Conservation (phyloP, 805 yeast genomes). For the Candida boleticola region DNA sequence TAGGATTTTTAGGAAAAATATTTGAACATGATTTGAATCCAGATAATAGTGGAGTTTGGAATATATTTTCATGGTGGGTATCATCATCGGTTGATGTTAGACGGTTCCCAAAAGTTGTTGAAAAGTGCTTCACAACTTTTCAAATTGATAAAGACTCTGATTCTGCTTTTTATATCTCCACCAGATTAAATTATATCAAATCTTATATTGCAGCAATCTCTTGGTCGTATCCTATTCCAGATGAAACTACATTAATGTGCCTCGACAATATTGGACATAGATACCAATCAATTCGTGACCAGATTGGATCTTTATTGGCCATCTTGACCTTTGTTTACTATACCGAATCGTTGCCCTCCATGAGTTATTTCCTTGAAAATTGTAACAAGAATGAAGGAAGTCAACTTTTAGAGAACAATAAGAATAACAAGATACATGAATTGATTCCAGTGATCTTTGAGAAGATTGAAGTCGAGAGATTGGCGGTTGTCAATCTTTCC, state of each 20-base stretch:
- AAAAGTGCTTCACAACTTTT: slow-evolving; percentile 42
- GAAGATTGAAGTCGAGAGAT: slow-evolving; percentile 42
- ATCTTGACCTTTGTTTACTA: slow-evolving; percentile 42
- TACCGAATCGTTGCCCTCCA: slow-evolving; percentile 39
- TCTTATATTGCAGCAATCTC: slow-evolving; percentile 48
- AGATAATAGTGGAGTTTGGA: slow-evolving; percentile 74
- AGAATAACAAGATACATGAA: slow-evolving; percentile 23
- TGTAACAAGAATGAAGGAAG: slow-evolving; percentile 29
- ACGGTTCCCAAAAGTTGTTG: slow-evolving; percentile 54
- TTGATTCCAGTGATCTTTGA: slow-evolving; percentile 44
- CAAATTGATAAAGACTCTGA: slow-evolving; percentile 49
- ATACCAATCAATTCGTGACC: slow-evolving; percentile 68
- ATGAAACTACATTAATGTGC: slow-evolving; percentile 40
- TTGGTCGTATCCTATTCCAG: slow-evolving; percentile 56
- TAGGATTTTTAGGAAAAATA: slow-evolving; percentile 42
- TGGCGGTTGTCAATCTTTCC: slow-evolving; percentile 30
- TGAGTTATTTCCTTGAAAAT: slow-evolving; percentile 37
- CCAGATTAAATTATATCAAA: slow-evolving; percentile 56
- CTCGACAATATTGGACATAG: slow-evolving; percentile 58
- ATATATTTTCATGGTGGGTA: slow-evolving; percentile 69
- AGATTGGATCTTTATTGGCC: slow-evolving; percentile 60
- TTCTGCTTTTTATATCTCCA: slow-evolving; percentile 63
- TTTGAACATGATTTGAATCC: slow-evolving; percentile 65
- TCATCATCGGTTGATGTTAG: slow-evolving; percentile 66
- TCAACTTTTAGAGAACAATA: slow-evolving; percentile 27